These are phyloP conservation scores for Castanea sativa DNA, from an alignment of 306 rosid genomes.

Conservation along the genomic window DNA sequence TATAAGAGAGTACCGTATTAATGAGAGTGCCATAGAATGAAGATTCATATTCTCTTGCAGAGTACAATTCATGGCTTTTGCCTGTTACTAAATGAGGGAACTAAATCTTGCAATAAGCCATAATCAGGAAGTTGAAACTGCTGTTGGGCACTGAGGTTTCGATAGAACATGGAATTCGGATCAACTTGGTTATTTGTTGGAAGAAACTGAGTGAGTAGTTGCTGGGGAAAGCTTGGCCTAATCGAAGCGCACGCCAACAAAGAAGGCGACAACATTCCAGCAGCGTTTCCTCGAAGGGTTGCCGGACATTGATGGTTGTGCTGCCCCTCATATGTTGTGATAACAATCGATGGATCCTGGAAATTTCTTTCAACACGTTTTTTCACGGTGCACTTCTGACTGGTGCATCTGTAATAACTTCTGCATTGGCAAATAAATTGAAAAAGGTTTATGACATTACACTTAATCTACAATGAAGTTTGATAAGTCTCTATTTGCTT, in stretches of 20 bases:
- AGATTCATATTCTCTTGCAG: not conserved
- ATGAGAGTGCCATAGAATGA: not conserved
- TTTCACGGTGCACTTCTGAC: constrained; percentile 73
- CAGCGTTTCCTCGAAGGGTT: constrained; percentile 63
- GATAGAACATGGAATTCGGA: constrained; percentile 37
- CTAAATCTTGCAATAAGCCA: constrained; percentile 71
- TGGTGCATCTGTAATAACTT: constrained; percentile 88
- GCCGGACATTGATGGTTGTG: constrained; percentile 89
- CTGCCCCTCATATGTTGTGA: constrained; percentile 90
- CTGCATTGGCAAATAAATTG: constrained; percentile 29
- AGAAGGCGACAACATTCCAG: constrained; percentile 50
- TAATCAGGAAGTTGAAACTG: constrained; percentile 48
- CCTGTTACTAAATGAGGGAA: constrained; percentile 49
- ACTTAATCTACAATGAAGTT: too few species aligned
- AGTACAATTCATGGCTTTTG: constrained; percentile 38
- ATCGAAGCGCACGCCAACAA: constrained; percentile 37
- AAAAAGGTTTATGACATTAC: not conserved
- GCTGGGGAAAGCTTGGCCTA: constrained; percentile 45
- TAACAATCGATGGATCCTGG: constrained; percentile 69
- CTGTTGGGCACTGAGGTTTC: constrained; percentile 36
- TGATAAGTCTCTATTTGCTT: too few species aligned
- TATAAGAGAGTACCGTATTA: too few species aligned
- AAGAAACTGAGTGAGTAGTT: constrained; percentile 61
- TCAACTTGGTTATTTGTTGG: constrained; percentile 42
- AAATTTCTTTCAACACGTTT: constrained; percentile 83